Base-by-base conservation (phyloP, 768 basidiomycete genomes). In the Mycena amicta region DNA sequence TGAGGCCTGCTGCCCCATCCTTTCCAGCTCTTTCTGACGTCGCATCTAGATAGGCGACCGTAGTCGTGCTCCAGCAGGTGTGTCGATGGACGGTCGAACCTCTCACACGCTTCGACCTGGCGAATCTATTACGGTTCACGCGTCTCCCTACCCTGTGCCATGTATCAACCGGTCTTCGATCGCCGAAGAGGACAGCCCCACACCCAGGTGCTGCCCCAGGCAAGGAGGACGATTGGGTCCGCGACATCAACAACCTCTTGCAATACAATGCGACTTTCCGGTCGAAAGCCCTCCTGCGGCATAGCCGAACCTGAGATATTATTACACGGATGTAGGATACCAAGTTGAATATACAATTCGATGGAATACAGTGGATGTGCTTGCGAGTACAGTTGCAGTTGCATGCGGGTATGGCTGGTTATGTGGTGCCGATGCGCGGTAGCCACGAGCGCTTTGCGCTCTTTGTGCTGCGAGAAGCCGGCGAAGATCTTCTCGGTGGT, bases 181-280 rank as follows among this genome's bases (percentile, higher is more conserved):
- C 57, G 80, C 83, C 3, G 83, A 86, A 50, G 74, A 68, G 22
- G 71, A 77, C 27, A 71, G 72, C 70, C 22, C 72, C 77, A 47
- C 79, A 75, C 50, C 88, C 89, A 72, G 89, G 89, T 26, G 90
- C 84, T 25, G 83, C 83, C 8, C 89, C 86, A 26, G 89, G 91
- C 12, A 91, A 89, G 67, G 91, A 92, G 66, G 92, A 93, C 68
- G 93, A 94, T 66, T 97, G 95, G 95, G 93, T 95, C n/a, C 81
- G 92, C 55, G 95, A 97, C 68, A 97, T 97, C 73, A 96, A 96
- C 72, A 94, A 93, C 64, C 74, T 97, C 57, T 75, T 97, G 55
- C 93, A 95, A 73, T 97, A 96, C 75, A 97, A 97, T 64, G 92
- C 92, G 27, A 93, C 94, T 0, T 97, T 97, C 73, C 78, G 92